Evolutionary conservation across 2,329 filamentous ascomycete species (phyloP), one percentile per base, ranked within the genome.

Genomic region (Mycosphaerella sp.): DNA sequence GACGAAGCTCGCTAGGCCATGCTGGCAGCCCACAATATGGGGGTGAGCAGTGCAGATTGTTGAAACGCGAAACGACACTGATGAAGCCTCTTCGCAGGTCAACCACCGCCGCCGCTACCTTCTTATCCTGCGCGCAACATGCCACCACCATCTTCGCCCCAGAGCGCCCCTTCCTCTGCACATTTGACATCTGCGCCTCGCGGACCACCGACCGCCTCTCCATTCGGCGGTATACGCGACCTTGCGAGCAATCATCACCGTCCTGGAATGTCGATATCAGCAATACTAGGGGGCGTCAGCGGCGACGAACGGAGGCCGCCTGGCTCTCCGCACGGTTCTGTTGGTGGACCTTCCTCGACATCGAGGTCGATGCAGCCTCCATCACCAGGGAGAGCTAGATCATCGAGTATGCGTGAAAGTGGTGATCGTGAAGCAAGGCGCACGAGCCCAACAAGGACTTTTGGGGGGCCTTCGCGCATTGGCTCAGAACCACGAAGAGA

Each of bases 251-350:
- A 73, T 50, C 73, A 78, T 64, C 73, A 79, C 65, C 75, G 82
- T 53, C 77, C 79, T 62, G 82, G 80, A 69, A 86, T 87, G 83
- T 85, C 84, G 41, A 86, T 87, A 67, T 85, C 82, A n/a, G 83
- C 83, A 40, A 79, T 87, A 69, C 77, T 87, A 53, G 84, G 82
- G 68, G 59, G 66, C 7, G 21, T n/a, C n/a, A n/a, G 21, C 16
- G 53, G 55, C 21, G 62, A 66, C 16, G 66, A 66, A 10, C 59
- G 57, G 13, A 61, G 58, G 35, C 52, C 58, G 25, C 54, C 57
- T 28, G 57, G 59, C 21, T 68, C 70, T 36, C 68, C 70, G 10
- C 64, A 68, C 30, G 55, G 59, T 40, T 53, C 61, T 3, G 55
- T 53, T 17, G 57, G 54, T 6, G 56, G 58, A n/a, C 60, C 62